phyloP scores from a whole-genome alignment of 192 early-diverging fungal genomes.

The Mycoemilia scoparia region DNA sequence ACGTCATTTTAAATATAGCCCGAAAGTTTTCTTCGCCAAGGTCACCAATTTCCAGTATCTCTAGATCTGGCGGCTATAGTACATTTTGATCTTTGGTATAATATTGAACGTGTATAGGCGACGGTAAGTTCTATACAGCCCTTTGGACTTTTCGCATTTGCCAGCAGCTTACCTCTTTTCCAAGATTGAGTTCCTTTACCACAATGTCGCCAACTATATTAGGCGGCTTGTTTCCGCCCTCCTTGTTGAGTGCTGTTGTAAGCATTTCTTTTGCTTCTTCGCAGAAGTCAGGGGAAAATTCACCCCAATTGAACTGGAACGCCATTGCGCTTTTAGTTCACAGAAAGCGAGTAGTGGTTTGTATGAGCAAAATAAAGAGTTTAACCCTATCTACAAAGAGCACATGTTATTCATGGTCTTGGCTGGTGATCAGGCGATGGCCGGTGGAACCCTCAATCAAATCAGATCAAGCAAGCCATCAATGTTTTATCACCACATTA shows the following conservation, averaged over 20 bases:
- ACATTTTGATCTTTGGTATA: too few species aligned
- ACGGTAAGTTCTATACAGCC: neutral
- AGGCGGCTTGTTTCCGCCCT: constrained; percentile 68
- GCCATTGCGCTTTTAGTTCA: constrained; percentile 62
- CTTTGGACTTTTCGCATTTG: neutral
- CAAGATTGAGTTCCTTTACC: constrained; percentile 90
- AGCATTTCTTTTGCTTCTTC: constrained; percentile 70
- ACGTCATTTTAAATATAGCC: constrained; percentile 88
- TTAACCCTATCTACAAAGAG: too few species aligned
- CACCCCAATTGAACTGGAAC: constrained; percentile 94
- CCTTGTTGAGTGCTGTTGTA: constrained; percentile 81
- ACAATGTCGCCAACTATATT: constrained; percentile 84
- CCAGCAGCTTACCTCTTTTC: too few species aligned
- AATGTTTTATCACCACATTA: too few species aligned
- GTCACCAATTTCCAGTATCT: constrained; percentile 95
- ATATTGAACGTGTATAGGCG: too few species aligned
- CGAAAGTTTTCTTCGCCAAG: constrained; percentile 84
- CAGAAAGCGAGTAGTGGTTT: too few species aligned
- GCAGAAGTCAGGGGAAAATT: constrained; percentile 74
- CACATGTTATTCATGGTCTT: too few species aligned
- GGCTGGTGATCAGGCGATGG: too few species aligned
- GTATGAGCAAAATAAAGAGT: too few species aligned
- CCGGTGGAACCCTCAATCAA: too few species aligned
- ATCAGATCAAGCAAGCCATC: too few species aligned
- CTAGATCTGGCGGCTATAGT: constrained; percentile 87